Base-by-base conservation (phyloP, 2,329 filamentous ascomycete species). In the Rhynchosporium agropyri region DNA sequence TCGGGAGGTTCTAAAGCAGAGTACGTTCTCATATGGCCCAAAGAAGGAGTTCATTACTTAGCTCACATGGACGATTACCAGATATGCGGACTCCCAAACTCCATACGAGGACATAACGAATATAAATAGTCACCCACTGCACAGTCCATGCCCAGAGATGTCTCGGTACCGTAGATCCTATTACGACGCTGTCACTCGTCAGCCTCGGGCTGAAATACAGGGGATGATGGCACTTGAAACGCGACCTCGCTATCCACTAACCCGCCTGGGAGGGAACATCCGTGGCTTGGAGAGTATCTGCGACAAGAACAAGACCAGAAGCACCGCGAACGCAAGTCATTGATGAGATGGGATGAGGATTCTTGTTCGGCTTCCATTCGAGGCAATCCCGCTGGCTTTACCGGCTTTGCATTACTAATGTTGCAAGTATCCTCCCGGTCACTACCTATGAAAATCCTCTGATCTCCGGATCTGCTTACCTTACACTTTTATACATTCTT, bases 141-240 rank as follows among this genome's bases (percentile, higher is more conserved):
- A 36, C 4, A 38, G 13, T 4, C 49, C 49, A 53, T 54, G 51
- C 51, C 51, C 51, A 54, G 51, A 42, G 36, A 42, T 54, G 28
- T 54, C 48, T 26, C 29, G 26, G 58, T 46, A 15, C 38, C 56
- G 46, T 42, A 31, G 46, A 49, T 49, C 15, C 43, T n/a, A 42
- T 58, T 48, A 43, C 42, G 20, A 12, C 43, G 29, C 10, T 42
- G 56, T 53, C 57, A 50, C 57, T 57, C 54, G 54, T 15, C 54
- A 20, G 54, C 54, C 40, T 45, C 26, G 38, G 26, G 13, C 48
- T 31, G 13, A 8, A 28, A 9, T 33, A 36, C 46, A 53, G 58
- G 58, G 49, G 28, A 29, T 60, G 48, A 31, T 20, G 48, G 58
- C 48, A 54, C 58, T 53, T 60, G 58, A 60, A 60, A 60, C 58